phyloP scores from a whole-genome alignment of 306 rosid species.

The Morella rubra region DNA sequence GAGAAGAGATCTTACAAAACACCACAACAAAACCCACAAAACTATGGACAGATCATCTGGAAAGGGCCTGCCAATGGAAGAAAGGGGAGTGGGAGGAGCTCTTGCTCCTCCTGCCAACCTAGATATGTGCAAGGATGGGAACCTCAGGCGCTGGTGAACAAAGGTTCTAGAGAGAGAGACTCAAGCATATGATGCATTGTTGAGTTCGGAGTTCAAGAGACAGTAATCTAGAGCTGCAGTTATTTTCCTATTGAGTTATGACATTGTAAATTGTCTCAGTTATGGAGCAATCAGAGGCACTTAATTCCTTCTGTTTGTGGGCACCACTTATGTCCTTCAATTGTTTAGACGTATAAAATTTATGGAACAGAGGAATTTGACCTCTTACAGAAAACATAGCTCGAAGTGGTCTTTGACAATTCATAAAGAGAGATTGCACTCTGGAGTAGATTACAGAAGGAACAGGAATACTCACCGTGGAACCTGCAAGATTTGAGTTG shows the following conservation, averaged over 20 bases:
- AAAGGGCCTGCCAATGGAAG: no score
- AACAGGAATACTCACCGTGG: slow-evolving; percentile 47
- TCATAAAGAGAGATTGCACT: neutral
- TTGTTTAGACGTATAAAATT: neutral
- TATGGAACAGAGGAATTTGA: neutral
- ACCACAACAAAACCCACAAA: no score
- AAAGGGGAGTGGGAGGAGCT: no score
- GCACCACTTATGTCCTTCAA: no score
- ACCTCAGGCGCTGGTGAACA: no score
- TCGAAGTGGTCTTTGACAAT: neutral
- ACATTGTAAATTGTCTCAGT: neutral
- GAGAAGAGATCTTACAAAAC: no score
- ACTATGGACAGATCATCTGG: no score
- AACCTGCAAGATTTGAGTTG: slow-evolving; percentile 68
- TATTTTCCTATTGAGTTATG: neutral
- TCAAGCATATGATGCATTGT: no score
- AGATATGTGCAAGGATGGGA: no score
- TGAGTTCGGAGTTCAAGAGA: neutral
- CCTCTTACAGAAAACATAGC: no score
- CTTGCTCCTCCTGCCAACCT: no score
- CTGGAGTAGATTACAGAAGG: slow-evolving; percentile 13
- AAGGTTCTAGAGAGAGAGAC: no score
- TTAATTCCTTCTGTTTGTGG: neutral
- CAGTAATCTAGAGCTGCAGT: neutral
- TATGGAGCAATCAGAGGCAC: neutral